Conservation (phyloP, 73 alveolate genomes). For the Blepharisma japonicum region DNA sequence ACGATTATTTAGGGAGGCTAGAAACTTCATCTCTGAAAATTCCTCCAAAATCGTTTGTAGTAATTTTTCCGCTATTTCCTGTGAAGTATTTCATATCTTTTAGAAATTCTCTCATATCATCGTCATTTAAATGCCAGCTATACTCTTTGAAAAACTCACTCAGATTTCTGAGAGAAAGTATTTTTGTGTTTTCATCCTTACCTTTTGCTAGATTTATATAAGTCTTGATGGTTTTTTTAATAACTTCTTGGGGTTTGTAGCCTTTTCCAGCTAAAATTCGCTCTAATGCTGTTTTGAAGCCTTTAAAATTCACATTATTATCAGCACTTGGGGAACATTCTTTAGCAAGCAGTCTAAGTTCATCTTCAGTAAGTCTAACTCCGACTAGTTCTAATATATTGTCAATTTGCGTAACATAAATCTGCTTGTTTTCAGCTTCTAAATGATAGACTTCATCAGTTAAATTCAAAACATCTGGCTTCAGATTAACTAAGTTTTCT, state of each 20-base stretch:
- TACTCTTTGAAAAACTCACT: conserved; percentile 19
- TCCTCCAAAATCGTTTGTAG: background rate
- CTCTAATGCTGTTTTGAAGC: conserved; percentile 2
- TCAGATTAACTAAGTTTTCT: background rate
- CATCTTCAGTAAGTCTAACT: conserved; percentile 28
- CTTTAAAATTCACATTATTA: background rate
- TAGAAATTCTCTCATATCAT: conserved; percentile 5
- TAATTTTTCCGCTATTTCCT: background rate
- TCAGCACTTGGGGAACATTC: conserved; percentile 8
- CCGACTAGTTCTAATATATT: conserved; percentile 4
- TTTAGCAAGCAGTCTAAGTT: conserved; percentile 12
- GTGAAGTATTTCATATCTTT: background rate
- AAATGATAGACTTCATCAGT: no score
- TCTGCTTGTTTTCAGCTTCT: background rate
- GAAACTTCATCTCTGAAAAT: background rate
- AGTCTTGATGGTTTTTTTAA: background rate
- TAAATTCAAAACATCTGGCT: no score
- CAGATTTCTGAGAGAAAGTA: background rate
- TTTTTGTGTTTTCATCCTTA: background rate
- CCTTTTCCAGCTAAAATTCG: conserved; percentile 3
- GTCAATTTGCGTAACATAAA: conserved; percentile 15
- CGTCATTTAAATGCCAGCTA: conserved; percentile 25
- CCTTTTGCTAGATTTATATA: background rate
- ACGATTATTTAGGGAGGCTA: background rate
- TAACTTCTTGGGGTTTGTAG: background rate